Evolutionary conservation across 2,329 filamentous ascomycete species (phyloP).

Genomic region (Verticillium isaacii): DNA sequence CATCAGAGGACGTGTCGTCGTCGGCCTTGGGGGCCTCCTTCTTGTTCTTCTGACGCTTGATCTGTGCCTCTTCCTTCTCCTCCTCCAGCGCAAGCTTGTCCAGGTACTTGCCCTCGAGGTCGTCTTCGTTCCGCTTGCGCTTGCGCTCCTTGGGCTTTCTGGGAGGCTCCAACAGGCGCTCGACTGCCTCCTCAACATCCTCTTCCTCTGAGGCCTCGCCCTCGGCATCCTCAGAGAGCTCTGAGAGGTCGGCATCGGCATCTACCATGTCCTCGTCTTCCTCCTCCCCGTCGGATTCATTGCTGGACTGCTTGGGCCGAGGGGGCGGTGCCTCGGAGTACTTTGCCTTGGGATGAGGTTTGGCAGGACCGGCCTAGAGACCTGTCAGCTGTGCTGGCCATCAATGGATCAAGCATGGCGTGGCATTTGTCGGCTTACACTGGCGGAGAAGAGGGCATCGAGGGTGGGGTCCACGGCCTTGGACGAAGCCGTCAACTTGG

Average conservation of each 20-base stretch:
- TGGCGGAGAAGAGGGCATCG: constrained; percentile 65
- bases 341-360: constrained; percentile 37
- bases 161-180: constrained; percentile 30
- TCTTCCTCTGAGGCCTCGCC: constrained; percentile 7
- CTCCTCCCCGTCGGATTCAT: constrained; percentile 19
- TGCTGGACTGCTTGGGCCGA: constrained; percentile 27
- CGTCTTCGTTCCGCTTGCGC: constrained; percentile 64
- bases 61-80: constrained; percentile 45
- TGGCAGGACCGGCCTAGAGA: constrained; percentile 46
- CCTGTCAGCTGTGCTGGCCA: constrained; percentile 11
- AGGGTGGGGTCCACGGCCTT: constrained; percentile 64
- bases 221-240: constrained; percentile 4
- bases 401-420: constrained; percentile 30
- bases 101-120: constrained; percentile 68
- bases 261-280: constrained; percentile 22
- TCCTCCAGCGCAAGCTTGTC: constrained; percentile 57
- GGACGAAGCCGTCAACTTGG: constrained; percentile 34
- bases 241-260: constrained; percentile 10
- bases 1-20: constrained; percentile 18
- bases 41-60: constrained; percentile 46
- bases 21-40: constrained; percentile 25
- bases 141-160: constrained; percentile 49
- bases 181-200: constrained; percentile 32
- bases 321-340: constrained; percentile 32
- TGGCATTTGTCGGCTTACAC: constrained; percentile 47